Base-by-base conservation (phyloP, 2,329 filamentous ascomycete species). In the Graphilbum ipis-grandicollis region DNA sequence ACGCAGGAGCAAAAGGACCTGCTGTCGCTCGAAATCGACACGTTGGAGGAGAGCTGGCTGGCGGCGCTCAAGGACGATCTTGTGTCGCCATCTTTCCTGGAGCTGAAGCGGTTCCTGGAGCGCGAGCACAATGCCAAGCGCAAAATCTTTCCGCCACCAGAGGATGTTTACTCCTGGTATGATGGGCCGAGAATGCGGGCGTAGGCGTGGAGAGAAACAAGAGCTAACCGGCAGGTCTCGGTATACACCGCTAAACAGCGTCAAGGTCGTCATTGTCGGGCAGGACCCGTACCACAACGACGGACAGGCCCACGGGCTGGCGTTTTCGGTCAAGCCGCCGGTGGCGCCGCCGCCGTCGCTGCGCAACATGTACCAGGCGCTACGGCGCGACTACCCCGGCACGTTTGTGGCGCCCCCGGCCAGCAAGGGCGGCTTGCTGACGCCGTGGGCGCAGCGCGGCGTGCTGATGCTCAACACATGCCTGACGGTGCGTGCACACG, bases 231-330 rank as follows among this genome's bases (percentile, higher is more conserved):
- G n/a, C 41, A 94, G 88, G 88, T 94, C 88, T 42, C 80, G 85
- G 19, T 80, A 93, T 55, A 94, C 88, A 1, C 86, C 90, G 8
- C 76, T 98, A 48, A 63, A 78, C 60, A 78, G 68, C 13, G 86
- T 96, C 55, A 93, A 93, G 56, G 80, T 81, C 39, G 86, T 98
- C 42, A 85, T 98, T 51, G 58, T 96, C 38, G 90, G 90, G 45
- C 90, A 98, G 61, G 90, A 98, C 54, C 90, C 90, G 3, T 98
- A 98, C 57, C 90, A 98, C 63, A 93, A 93, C 55, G 56, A 74
- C 54, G 92, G 92, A 56, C 90, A 98, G 65, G 90, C 90, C 35
- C 90, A 96, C 56, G 90, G 90, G 31, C 75, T 98, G 41, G 88
- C 82, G 53, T 98, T 98, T 66, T 93, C 84, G 34, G 86, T 96